Base-by-base conservation (phyloP, 2,329 filamentous ascomycete species). In the Fusarium liriodendri region DNA sequence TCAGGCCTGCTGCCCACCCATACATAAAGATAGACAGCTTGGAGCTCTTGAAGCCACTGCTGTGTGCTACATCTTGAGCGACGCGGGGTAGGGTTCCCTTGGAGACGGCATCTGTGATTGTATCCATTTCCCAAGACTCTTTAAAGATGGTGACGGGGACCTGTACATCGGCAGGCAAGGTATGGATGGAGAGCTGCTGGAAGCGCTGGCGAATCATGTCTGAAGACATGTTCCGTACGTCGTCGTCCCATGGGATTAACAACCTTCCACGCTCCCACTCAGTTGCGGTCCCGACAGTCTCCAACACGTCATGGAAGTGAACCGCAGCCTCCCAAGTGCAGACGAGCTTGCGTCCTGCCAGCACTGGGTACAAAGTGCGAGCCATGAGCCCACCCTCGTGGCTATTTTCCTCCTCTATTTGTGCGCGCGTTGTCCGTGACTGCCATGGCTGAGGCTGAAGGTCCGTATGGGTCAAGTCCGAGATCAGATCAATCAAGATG, bases 1-100 rank as follows among this genome's bases (percentile, higher is more conserved):
- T 78, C 3, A 81, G 47, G 10, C 78, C 78, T 14, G 71, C 76
- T 18, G 76, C 79, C 84, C 84, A 85, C 5, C 83, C 83, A 29
- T 84, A 81, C 76, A 84, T 78, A 69, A 83, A 84, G 27, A 83
- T 82, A 37, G 81, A 82, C 20, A 83, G 76, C 73, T 84, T 83
- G 50, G 82, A 79, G 67, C 78, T 80, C 67, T 80, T 82, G 64
- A 85, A 82, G 2, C 74, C 76, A 16, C 80, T 79, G 40, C 77
- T 76, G 14, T 70, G 67, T 6, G 77, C 81, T 7, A 83, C 82
- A 13, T 81, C 81, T 7, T 82, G 76, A 1, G 82, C 82, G 3
- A 83, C 80, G 3, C 27, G 58, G 1, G 84, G 84, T 4, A 85
- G 77, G 0, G 58, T 38, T 1, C 79, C 80, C 0, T 69, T 62